phyloP scores from a whole-genome alignment of 495 filamentous ascomycete genomes.

The Tuber microsphaerosporum region DNA sequence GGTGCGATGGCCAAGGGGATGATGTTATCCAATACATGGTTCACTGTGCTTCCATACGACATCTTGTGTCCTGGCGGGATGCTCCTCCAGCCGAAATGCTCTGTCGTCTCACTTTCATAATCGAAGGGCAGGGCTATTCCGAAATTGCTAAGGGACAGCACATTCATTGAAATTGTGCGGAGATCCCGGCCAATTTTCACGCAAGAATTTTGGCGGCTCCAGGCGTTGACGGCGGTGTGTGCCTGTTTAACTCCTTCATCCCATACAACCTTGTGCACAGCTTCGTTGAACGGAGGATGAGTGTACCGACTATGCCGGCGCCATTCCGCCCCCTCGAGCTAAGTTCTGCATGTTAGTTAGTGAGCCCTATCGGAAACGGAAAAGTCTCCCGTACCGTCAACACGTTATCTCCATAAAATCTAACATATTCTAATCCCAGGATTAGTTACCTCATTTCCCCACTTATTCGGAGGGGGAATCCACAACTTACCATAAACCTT shows the following conservation, averaged over 20 bases:
- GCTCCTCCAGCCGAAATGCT: slow-evolving; percentile 14
- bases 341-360: background rate
- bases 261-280: slow-evolving; percentile 24
- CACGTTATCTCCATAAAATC: slow-evolving; percentile 23
- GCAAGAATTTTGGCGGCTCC: background rate
- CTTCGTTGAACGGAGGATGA: slow-evolving; percentile 49
- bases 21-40: slow-evolving; percentile 35
- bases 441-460: background rate
- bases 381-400: slow-evolving; percentile 12
- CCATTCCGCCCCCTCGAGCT: slow-evolving; percentile 49
- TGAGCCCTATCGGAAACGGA: background rate
- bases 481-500: slow-evolving; percentile 22
- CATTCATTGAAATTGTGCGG: slow-evolving; percentile 19
- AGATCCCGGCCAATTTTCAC: slow-evolving; percentile 12
- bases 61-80: slow-evolving; percentile 13
- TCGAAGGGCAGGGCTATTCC: slow-evolving; percentile 22
- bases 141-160: slow-evolving; percentile 26
- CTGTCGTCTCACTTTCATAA: background rate
- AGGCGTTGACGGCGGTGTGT: slow-evolving; percentile 1
- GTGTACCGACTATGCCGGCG: slow-evolving; percentile 51
- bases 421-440: slow-evolving; percentile 11
- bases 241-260: slow-evolving; percentile 15
- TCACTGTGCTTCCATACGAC: slow-evolving; percentile 38
- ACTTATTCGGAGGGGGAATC: background rate
- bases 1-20: slow-evolving; percentile 23